Percentiles rank a stretch among this genome's conserved stretches.
These are phyloP conservation scores for Marasmius oreades DNA, from an alignment of 1,284 basidiomycete species.

Conservation along the genomic window DNA sequence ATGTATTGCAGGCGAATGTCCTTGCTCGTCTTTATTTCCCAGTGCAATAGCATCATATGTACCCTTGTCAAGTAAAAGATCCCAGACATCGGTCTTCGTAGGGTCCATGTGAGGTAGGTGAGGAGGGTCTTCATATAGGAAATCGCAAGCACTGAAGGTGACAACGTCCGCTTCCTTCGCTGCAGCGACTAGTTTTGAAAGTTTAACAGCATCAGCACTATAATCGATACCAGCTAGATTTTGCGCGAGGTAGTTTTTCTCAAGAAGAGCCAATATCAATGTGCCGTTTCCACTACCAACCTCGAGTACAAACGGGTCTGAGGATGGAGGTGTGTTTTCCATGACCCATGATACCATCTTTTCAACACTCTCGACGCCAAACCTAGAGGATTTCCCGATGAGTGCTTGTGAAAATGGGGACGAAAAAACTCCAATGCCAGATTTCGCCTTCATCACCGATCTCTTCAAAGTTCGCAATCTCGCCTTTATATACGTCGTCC, in stretches of 20 bases:
- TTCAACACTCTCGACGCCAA: constrained; percentile 76
- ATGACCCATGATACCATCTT: constrained; percentile 77
- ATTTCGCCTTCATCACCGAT: constrained; percentile 87
- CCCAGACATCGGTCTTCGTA: constrained; percentile 42
- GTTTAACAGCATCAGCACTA: constrained; percentile 66
- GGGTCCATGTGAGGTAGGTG: constrained; percentile 27
- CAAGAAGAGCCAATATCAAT: constrained; percentile 69
- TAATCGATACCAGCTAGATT: constrained; percentile 80
- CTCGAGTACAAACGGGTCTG: constrained; percentile 56
- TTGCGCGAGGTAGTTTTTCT: constrained; percentile 57
- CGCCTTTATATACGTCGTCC: constrained; percentile 69
- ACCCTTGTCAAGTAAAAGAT: constrained; percentile 74
- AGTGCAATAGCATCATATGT: constrained; percentile 89
- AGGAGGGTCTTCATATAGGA: constrained; percentile 47
- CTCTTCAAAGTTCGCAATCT: constrained; percentile 75
- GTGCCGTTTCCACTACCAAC: constrained; percentile 87
- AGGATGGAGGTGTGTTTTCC: constrained; percentile 44
- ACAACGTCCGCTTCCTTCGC: constrained; percentile 37
- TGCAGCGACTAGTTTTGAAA: constrained; percentile 51
- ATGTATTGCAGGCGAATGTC: constrained; percentile 47
- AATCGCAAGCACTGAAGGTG: constrained; percentile 56
- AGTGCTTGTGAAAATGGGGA: neutral
- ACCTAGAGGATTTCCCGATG: constrained; percentile 51
- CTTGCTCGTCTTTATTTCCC: constrained; percentile 56
- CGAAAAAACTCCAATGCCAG: constrained; percentile 48